Percentiles rank a stretch among this genome's conserved stretches.
Conservation (phyloP, 73 alveolate species). For the Paramecium primaurelia region DNA sequence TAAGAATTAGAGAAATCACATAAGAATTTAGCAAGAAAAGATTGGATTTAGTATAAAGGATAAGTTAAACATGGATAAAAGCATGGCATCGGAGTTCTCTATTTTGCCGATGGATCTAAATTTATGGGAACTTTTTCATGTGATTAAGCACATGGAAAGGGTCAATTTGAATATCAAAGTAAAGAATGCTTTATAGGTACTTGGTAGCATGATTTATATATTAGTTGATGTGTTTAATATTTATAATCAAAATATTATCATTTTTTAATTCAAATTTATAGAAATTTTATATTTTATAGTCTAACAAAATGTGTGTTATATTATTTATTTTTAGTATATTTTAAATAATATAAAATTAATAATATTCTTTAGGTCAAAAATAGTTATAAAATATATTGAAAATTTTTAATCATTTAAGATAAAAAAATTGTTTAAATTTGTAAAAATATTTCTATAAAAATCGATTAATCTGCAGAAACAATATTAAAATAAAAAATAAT, state of each 20-base stretch:
- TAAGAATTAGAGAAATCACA: background rate
- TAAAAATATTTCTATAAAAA: too few species aligned
- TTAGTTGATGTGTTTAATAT: background rate
- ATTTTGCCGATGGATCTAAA: constrained; percentile 23
- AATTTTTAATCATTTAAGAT: too few species aligned
- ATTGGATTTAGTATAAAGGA: constrained; percentile 39
- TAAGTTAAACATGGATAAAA: background rate
- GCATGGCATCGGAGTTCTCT: background rate
- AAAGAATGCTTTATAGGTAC: background rate
- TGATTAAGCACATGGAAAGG: constrained; percentile 40
- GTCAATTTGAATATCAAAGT: constrained; percentile 4
- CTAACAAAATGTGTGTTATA: too few species aligned
- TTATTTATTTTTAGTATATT: too few species aligned
- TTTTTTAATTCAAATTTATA: too few species aligned
- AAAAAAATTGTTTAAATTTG: too few species aligned
- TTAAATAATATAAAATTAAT: too few species aligned
- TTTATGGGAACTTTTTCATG: background rate
- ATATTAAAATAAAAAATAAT: too few species aligned
- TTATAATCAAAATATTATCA: background rate
- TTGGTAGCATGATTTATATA: constrained; percentile 17
- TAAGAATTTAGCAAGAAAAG: background rate
- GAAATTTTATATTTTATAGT: too few species aligned
- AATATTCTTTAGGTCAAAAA: too few species aligned
- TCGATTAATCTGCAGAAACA: too few species aligned
- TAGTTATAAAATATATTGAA: too few species aligned